Percentiles rank a stretch among this genome's conserved stretches.
Evolutionary conservation across 2,329 filamentous ascomycete species (phyloP).

Genomic region (Penicillium sp.): DNA sequence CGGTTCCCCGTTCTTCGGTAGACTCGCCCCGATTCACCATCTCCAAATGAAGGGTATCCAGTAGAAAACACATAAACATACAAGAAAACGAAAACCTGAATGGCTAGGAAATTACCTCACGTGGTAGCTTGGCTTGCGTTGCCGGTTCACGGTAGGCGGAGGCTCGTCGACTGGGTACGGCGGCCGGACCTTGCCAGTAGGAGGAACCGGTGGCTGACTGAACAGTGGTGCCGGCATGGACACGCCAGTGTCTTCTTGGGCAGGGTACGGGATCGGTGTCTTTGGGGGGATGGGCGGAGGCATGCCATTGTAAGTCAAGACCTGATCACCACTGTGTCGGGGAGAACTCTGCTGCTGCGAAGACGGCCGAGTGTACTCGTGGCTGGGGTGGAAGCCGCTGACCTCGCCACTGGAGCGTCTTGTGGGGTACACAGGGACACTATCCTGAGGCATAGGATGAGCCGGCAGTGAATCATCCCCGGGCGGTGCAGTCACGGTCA

Average conservation of each 20-base stretch:
- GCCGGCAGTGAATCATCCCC: slow-evolving; percentile 30
- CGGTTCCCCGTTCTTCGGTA: slow-evolving; percentile 4
- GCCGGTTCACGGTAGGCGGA: slow-evolving; percentile 79
- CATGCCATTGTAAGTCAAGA: slow-evolving; percentile 18
- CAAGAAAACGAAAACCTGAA: slow-evolving; percentile 4
- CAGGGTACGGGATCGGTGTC: slow-evolving; percentile 60
- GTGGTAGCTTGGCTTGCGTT: slow-evolving; percentile 72
- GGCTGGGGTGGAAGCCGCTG: slow-evolving; percentile 37
- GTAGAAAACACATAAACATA: not conserved
- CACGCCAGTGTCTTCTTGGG: slow-evolving; percentile 25
- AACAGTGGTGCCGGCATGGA: slow-evolving; percentile 37
- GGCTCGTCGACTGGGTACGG: slow-evolving; percentile 80
- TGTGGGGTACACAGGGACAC: slow-evolving; percentile 19
- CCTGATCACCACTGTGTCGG: slow-evolving; percentile 34
- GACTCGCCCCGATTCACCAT: slow-evolving; percentile 8
- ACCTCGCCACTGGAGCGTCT: slow-evolving; percentile 28
- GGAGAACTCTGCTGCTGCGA: slow-evolving; percentile 31
- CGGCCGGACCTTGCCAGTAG: slow-evolving; percentile 40
- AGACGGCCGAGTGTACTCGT: slow-evolving; percentile 29
- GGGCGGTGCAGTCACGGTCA: slow-evolving; percentile 21
- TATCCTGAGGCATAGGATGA: slow-evolving; percentile 30
- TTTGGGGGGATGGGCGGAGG: slow-evolving; percentile 73
- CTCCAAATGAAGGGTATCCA: slow-evolving; percentile 19
- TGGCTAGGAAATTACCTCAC: slow-evolving; percentile 38
- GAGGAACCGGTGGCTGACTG: slow-evolving; percentile 17